Base-by-base conservation (phyloP, 2,329 filamentous ascomycete genomes). In the Nemania serpens region DNA sequence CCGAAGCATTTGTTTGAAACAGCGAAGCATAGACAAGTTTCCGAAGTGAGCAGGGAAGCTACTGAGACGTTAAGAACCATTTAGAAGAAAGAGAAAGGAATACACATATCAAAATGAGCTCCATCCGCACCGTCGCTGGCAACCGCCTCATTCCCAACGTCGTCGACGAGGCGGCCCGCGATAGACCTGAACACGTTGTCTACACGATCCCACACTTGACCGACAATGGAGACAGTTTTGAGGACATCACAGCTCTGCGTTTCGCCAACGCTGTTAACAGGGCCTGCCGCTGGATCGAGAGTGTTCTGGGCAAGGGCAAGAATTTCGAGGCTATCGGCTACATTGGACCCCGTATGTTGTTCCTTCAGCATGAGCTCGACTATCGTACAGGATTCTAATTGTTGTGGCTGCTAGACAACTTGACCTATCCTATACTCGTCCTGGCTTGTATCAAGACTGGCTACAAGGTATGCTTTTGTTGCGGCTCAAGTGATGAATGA, bases 201-300 rank as follows among this genome's bases (percentile, higher is more conserved):
- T 68, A 68, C 52, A 68, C 66, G 15, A 63, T 68, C 22, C 66
- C 66, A 2, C 66, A 68, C 54, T 58, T 68, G 53, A 63, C 57
- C 57, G 66, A 68, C 49, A 9, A 59, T 10, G 65, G 65, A 41
- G 66, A 68, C 54, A 63, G 61, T 46, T 68, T 68, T 55, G 66
- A 67, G 50, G 63, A 68, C 33, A 59, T 68, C 37, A 64, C 66
- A 5, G 66, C 66, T 17, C 49, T 63, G 15, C 63, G 61, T 17
- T 68, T 68, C 59, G 65, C 66, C 55, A 68, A 68, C 56, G 66
- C 65, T 33, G 59, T 68, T 29, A 68, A 68, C 50, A 55, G 66
- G 5, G 59, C 65, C 12, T 63, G 63, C 29, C 63, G 61, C 39
- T 68, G 65, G 65, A 61, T 68, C 33, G 66, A 68, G 51, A 48